phyloP scores from a whole-genome alignment of 106 monocot genomes.

The Dioscorea alata region DNA sequence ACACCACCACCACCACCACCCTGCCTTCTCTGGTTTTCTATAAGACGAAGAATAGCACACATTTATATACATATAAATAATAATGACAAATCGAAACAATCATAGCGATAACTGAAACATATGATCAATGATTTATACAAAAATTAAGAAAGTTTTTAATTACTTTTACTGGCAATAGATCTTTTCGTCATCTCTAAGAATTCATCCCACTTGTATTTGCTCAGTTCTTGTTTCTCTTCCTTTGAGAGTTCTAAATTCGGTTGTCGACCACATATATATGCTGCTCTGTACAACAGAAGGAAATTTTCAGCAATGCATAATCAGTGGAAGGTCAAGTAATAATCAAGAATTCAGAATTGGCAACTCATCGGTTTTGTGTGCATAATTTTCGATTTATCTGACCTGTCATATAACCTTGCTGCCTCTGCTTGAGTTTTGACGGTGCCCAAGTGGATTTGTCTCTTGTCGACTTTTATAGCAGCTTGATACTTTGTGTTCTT shows the following conservation, averaged over 20 bases:
- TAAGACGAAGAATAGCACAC: background rate
- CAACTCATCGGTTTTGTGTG: background rate
- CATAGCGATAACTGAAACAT: too few species aligned
- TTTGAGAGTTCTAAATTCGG: slow-evolving; percentile 78
- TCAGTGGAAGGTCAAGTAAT: background rate
- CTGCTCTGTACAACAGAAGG: slow-evolving; percentile 40
- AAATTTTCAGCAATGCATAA: background rate
- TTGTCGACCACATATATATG: slow-evolving; percentile 89
- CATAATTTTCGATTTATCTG: background rate
- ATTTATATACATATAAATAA: background rate
- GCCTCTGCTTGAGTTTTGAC: slow-evolving; percentile 92
- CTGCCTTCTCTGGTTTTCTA: slow-evolving; percentile 56
- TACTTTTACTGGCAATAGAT: slow-evolving; percentile 77
- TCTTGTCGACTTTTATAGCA: slow-evolving; percentile 98
- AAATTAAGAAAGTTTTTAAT: background rate
- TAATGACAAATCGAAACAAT: background rate
- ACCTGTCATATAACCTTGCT: slow-evolving; percentile 91
- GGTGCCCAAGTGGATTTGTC: slow-evolving; percentile 95
- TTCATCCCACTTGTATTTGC: slow-evolving; percentile 72
- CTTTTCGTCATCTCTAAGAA: slow-evolving; percentile 62
- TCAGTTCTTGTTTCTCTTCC: slow-evolving; percentile 72
- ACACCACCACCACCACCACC: slow-evolving; percentile 20
- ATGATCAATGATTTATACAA: too few species aligned
- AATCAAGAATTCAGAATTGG: background rate
- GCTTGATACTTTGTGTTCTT: slow-evolving; percentile 99